A percentile compares a stretch with the other conserved stretches of the same genome.
phyloP scores from a whole-genome alignment of 1,284 basidiomycete genomes.

The Fomitiporia mediterranea region DNA sequence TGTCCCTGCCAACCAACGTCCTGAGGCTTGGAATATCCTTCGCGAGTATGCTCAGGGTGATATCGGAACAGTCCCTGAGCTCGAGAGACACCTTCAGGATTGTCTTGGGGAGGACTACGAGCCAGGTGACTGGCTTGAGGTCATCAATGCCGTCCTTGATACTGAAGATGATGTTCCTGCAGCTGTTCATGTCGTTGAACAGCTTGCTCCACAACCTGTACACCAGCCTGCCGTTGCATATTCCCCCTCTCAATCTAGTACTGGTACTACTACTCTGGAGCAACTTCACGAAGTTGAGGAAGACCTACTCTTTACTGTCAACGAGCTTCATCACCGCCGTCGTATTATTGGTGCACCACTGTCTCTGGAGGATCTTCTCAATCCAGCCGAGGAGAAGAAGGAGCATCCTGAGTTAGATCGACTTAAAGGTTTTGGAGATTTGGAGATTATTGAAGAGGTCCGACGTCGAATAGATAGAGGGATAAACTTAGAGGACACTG shows the following conservation, averaged over 20 bases:
- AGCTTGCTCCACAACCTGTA: neutral
- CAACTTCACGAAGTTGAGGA: neutral
- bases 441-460: conserved; percentile 22
- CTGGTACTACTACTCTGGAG: neutral
- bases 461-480: too few relatives aligned
- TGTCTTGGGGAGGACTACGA: neutral
- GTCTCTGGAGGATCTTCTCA: conserved; percentile 24
- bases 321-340: conserved; percentile 1
- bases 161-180: neutral
- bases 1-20: neutral
- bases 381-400: conserved; percentile 22
- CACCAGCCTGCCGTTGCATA: neutral
- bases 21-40: neutral
- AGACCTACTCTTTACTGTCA: neutral
- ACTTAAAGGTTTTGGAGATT: conserved; percentile 23
- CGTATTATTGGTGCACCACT: conserved; percentile 20
- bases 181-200: neutral
- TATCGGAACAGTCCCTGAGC: neutral
- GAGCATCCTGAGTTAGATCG: neutral
- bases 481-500: neutral
- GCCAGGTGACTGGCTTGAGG: neutral
- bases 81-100: neutral
- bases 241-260: neutral
- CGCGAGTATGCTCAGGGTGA: neutral
- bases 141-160: neutral